Evolutionary conservation across 352 stramenopile species (phyloP), one percentile per base, ranked within the genome.

Genomic region (Phytophthora pistaciae): DNA sequence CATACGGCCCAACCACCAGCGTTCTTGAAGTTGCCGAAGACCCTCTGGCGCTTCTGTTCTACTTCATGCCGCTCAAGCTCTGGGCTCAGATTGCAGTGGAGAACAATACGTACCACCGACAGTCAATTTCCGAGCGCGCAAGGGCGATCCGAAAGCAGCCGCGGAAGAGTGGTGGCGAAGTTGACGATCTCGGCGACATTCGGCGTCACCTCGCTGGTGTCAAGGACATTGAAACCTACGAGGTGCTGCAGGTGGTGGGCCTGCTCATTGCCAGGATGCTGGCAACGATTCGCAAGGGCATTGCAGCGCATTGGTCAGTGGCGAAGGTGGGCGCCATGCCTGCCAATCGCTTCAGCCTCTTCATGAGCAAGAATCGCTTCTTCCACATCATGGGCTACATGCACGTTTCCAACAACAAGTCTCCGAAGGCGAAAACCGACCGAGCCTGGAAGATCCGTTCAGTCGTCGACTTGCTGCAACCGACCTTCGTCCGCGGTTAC

Each of bases 81-180:
- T 63, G 56, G 40, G 11, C 11, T 10, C 38, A 63, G n/a, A 63
- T 63, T 56, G 56, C 42, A n/a, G 21, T 31, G 3, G 23, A 63
- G 25, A 55, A 42, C 16, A 63, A 63, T 13, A 21, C 40, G 5
- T 55, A 63, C 25, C 23, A 55, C 42, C n/a, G 5, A 21, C 56
- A 11, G 5, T 31, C 56, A 5, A 54, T 63, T 25, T 13, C 56
- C 1, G 5, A 3, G 2, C 38, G 23, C 27, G 56, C 56, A 3
- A 1, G 14, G 5, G 40, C 21, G 13, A 63, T 63, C 27, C 38
- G 27, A 2, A 16, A 25, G 14, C 42, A 64, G 18, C 57, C 48
- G n/a, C 40, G 57, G 1, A 14, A 27, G 3, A 38, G 0, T 7
- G 25, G 23, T 20, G 6, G 3, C 10, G 27, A 55, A 14, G 42